Percentiles rank a stretch among this genome's conserved stretches.
phyloP scores from a whole-genome alignment of 129 eudicot species.

The Rutidosis leptorrhynchoides region DNA sequence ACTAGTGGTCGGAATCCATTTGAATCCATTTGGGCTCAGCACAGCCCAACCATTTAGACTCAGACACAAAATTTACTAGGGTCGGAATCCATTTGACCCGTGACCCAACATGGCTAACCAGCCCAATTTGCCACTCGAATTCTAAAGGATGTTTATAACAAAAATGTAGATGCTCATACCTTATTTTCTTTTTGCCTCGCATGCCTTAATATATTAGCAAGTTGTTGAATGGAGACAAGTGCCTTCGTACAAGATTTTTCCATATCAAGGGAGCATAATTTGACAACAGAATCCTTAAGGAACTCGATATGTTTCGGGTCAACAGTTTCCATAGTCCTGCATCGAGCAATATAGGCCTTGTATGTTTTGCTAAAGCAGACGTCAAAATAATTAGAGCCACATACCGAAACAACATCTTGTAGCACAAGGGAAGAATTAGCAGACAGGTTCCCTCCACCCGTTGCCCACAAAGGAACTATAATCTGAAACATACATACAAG shows the following conservation, averaged over 20 bases:
- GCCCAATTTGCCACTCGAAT: neutral
- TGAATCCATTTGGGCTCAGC: no score
- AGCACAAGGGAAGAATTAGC: constrained; percentile 56
- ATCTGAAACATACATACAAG: constrained; percentile 45
- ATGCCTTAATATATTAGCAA: constrained; percentile 57
- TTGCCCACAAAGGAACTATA: constrained; percentile 81
- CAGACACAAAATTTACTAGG: neutral
- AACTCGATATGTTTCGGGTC: constrained; percentile 55
- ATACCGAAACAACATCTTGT: constrained; percentile 61
- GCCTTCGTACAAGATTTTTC: constrained; percentile 62
- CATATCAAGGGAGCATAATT: constrained; percentile 73
- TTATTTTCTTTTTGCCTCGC: constrained; percentile 49
- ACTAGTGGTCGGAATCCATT: neutral
- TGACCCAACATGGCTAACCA: neutral
- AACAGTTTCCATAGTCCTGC: constrained; percentile 47
- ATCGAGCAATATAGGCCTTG: constrained; percentile 58
- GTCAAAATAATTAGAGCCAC: constrained; percentile 47
- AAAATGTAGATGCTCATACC: constrained; percentile 37
- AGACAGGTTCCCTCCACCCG: constrained; percentile 66
- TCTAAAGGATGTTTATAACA: neutral
- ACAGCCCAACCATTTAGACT: neutral
- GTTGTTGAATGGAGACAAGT: constrained; percentile 51
- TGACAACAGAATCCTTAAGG: constrained; percentile 56
- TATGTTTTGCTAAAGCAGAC: constrained; percentile 66
- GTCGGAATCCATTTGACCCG: neutral